A percentile compares a stretch with the other conserved stretches of the same genome.
Evolutionary conservation across 805 yeast species (phyloP).

Genomic region (Cyberlindnera saturnus): DNA sequence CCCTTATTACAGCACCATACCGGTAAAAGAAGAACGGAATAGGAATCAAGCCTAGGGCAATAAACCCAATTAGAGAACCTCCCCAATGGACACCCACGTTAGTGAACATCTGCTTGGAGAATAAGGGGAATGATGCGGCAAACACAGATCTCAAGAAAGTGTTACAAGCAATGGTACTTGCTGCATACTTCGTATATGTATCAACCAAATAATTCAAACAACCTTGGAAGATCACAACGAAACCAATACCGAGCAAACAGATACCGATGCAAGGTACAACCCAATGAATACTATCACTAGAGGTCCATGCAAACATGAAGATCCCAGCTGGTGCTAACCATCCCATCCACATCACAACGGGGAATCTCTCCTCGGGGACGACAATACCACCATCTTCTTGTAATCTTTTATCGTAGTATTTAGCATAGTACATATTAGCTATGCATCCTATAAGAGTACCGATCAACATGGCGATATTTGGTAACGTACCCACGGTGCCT

Average conservation of each 20-base stretch:
- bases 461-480: slow-evolving; percentile 30
- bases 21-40: slow-evolving; percentile 49
- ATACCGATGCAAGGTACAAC: slow-evolving; percentile 52
- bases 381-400: slow-evolving; percentile 39
- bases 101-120: slow-evolving; percentile 46
- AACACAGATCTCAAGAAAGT: slow-evolving; percentile 52
- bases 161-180: slow-evolving; percentile 61
- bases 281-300: slow-evolving; percentile 39
- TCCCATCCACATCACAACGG: slow-evolving; percentile 43
- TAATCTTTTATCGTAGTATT: slow-evolving; percentile 28
- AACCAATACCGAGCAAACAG: slow-evolving; percentile 45
- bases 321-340: slow-evolving; percentile 46
- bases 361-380: slow-evolving; percentile 55
- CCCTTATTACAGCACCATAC: slow-evolving; percentile 39
- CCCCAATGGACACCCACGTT: slow-evolving; percentile 51
- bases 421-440: slow-evolving; percentile 26
- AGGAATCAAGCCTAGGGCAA: slow-evolving; percentile 45
- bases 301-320: slow-evolving; percentile 62
- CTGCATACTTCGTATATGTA: slow-evolving; percentile 50
- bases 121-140: slow-evolving; percentile 59
- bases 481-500: slow-evolving; percentile 29
- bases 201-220: slow-evolving; percentile 57
- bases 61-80: slow-evolving; percentile 44
- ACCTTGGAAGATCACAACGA: slow-evolving; percentile 52
- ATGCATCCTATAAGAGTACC: slow-evolving; percentile 32